Percentiles rank a stretch among this genome's conserved stretches.
Evolutionary conservation across 2,329 filamentous ascomycete genomes (phyloP).

Genomic region (Arthrobotrys pseudoclavata): DNA sequence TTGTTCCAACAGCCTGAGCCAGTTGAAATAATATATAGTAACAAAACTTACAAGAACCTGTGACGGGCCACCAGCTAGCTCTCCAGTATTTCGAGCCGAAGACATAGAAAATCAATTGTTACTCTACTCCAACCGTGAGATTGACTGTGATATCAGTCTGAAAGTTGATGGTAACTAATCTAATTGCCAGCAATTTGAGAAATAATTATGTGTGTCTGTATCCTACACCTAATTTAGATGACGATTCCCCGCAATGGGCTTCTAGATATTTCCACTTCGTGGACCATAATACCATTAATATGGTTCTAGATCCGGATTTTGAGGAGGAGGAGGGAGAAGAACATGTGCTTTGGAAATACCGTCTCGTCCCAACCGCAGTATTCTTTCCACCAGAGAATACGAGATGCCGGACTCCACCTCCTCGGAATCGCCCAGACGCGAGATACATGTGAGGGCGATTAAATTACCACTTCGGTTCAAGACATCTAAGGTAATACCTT

Average conservation of each 20-base stretch:
- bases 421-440: neutral
- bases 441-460: neutral
- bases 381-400: constrained; percentile 24
- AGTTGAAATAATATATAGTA: constrained; percentile 7
- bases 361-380: neutral
- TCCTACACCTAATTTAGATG: neutral
- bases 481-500: no score
- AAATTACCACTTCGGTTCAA: neutral
- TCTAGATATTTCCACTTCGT: constrained; percentile 13
- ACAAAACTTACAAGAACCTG: constrained; percentile 19
- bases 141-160: neutral
- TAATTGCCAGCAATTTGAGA: neutral
- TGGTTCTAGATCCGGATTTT: constrained; percentile 9
- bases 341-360: constrained; percentile 15
- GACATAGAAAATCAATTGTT: constrained; percentile 22
- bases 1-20: constrained; percentile 29
- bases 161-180: neutral
- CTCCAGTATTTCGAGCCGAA: neutral
- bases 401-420: constrained; percentile 1
- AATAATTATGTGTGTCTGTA: neutral
- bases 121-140: neutral
- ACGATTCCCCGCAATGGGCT: neutral
- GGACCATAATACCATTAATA: constrained; percentile 20
- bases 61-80: constrained; percentile 1
- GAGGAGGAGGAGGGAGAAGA: neutral